Evolutionary conservation across 805 yeast species (phyloP).

Genomic region (Lipomyces japonicus): DNA sequence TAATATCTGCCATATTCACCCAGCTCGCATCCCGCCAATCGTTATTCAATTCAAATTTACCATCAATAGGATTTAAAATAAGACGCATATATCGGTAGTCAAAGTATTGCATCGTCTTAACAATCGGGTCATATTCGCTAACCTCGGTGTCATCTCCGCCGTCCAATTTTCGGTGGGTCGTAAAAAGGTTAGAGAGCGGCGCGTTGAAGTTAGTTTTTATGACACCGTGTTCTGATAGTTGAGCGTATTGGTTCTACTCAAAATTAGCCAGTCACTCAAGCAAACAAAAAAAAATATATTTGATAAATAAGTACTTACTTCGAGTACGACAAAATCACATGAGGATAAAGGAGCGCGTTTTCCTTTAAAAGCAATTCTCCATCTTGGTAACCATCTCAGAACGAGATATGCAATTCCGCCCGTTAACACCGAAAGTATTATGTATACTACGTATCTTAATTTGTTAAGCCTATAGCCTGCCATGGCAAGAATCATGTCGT

Average conservation of each 20-base stretch:
- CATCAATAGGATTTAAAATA: constrained; percentile 82
- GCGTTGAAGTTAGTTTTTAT: constrained; percentile 62
- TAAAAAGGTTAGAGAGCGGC: constrained; percentile 65
- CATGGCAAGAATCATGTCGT: constrained; percentile 88
- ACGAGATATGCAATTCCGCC: constrained; percentile 70
- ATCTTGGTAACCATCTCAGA: constrained; percentile 82
- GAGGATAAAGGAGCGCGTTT: constrained; percentile 62
- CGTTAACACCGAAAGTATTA: constrained; percentile 53
- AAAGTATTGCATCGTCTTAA: constrained; percentile 68
- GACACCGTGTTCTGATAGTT: constrained; percentile 59
- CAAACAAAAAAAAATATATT: too few species aligned
- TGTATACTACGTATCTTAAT: constrained; percentile 48
- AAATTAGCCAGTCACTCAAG: background rate
- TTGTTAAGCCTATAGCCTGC: constrained; percentile 74
- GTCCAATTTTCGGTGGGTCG: constrained; percentile 28
- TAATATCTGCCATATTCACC: constrained; percentile 52
- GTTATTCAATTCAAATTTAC: constrained; percentile 73
- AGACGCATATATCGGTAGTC: constrained; percentile 80
- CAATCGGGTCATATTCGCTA: constrained; percentile 53
- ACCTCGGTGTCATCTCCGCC: constrained; percentile 15
- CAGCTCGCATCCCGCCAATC: constrained; percentile 86
- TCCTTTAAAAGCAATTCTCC: constrained; percentile 66
- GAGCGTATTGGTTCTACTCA: constrained; percentile 74
- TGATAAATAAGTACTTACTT: constrained; percentile 33
- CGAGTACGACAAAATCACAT: constrained; percentile 91